phyloP scores from a whole-genome alignment of 257 asterid genomes.

The Cordia subcordata region DNA sequence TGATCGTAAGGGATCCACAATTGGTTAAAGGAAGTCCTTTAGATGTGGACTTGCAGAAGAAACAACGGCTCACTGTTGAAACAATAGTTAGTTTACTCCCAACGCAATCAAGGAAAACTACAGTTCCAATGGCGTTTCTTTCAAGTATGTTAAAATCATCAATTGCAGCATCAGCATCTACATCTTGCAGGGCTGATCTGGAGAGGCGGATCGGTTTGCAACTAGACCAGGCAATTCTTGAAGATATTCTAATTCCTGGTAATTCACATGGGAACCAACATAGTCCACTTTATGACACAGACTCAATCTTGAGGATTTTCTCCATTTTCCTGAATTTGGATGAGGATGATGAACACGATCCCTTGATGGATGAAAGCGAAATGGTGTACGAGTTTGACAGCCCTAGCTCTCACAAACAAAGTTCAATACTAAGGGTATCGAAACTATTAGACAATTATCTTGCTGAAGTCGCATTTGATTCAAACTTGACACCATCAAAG shows the following conservation, averaged over 20 bases:
- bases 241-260: constrained; percentile 73
- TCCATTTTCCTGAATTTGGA: constrained; percentile 80
- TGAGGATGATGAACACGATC: constrained; percentile 75
- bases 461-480: constrained; percentile 75
- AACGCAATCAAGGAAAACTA: constrained; percentile 70
- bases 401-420: constrained; percentile 91
- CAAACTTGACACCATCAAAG: constrained; percentile 65
- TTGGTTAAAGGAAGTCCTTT: constrained; percentile 37
- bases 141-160: constrained; percentile 76
- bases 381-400: constrained; percentile 76
- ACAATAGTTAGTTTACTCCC: constrained; percentile 61
- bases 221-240: constrained; percentile 88
- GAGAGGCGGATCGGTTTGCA: constrained; percentile 88
- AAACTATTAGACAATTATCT: constrained; percentile 74
- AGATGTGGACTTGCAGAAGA: constrained; percentile 58
- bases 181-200: constrained; percentile 76
- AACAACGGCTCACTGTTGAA: constrained; percentile 63
- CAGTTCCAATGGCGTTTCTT: constrained; percentile 85
- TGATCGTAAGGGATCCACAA: constrained; percentile 46
- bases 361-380: constrained; percentile 55
- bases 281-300: constrained; percentile 63
- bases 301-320: constrained; percentile 64
- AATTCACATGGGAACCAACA: constrained; percentile 51
- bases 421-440: constrained; percentile 80
- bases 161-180: constrained; percentile 54